Percentiles rank a stretch among this genome's conserved stretches.
Evolutionary conservation across 129 eudicot genomes (phyloP).

Genomic region (Centaurea solstitialis): DNA sequence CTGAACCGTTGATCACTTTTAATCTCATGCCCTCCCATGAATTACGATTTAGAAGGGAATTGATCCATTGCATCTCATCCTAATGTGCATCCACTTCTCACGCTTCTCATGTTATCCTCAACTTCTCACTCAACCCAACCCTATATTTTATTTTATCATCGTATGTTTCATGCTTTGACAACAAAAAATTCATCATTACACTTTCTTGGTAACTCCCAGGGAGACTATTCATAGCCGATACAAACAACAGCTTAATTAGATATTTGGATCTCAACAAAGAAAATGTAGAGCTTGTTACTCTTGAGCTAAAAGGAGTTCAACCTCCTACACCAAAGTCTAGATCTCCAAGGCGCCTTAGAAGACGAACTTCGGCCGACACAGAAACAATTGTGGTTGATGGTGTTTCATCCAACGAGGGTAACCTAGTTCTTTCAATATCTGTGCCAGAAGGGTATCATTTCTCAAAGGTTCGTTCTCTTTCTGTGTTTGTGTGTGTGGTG

Average conservation of each 20-base stretch:
- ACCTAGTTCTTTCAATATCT: conserved; percentile 55
- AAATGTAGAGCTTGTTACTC: conserved; percentile 54
- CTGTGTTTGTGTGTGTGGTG: background rate
- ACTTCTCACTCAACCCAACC: too few species aligned
- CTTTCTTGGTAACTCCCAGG: conserved; percentile 47
- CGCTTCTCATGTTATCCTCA: too few species aligned
- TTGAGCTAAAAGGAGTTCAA: conserved; percentile 90
- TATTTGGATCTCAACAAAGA: conserved; percentile 58
- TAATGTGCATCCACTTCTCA: too few species aligned
- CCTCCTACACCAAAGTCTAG: conserved; percentile 69
- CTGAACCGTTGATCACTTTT: too few species aligned
- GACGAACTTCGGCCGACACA: conserved; percentile 72
- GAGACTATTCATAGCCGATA: conserved; percentile 77
- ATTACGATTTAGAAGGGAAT: too few species aligned
- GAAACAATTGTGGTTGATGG: conserved; percentile 63
- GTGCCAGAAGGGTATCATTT: conserved; percentile 95
- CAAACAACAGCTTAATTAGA: conserved; percentile 89
- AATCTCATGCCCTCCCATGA: too few species aligned
- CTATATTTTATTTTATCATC: too few species aligned
- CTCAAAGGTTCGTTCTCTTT: conserved; percentile 72
- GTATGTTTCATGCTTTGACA: background rate
- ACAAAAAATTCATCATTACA: conserved; percentile 1
- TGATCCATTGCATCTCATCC: too few species aligned
- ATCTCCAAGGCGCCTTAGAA: conserved; percentile 76
- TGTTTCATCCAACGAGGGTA: conserved; percentile 71